Conservation (phyloP, 1,284 basidiomycete genomes). For the Moesziomyces globuligerus region DNA sequence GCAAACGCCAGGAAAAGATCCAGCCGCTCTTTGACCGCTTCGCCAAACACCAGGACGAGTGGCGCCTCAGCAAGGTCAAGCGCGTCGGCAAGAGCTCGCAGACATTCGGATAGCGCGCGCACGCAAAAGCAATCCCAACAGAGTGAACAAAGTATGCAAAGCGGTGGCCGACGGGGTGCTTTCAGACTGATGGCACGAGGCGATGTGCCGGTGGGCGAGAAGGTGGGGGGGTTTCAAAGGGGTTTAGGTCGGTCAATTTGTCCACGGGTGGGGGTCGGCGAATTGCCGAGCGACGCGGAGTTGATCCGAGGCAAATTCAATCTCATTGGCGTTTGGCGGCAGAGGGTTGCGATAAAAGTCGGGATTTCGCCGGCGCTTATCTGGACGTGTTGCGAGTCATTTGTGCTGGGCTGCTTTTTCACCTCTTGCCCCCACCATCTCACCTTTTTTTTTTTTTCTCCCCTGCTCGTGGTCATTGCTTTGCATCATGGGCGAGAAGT, state of each 20-base stretch:
- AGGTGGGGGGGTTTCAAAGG: not conserved
- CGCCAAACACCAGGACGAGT: conserved; percentile 56
- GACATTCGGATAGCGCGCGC: conserved; percentile 43
- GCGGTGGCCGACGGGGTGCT: no score
- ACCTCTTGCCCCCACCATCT: not conserved
- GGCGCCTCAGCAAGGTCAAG: conserved; percentile 49
- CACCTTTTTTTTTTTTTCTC: not conserved
- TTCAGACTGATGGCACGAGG: no score
- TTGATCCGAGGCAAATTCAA: conserved; percentile 6
- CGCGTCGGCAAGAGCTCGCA: conserved; percentile 47
- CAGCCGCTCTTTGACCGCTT: conserved; percentile 77
- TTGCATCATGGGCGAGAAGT: not conserved
- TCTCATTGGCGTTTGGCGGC: not conserved
- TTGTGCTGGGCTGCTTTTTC: not conserved
- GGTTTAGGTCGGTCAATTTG: no score
- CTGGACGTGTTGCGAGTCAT: no score
- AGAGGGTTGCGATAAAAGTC: not conserved
- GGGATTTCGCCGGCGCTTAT: not conserved
- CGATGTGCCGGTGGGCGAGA: not conserved
- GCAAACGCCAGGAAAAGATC: conserved; percentile 97
- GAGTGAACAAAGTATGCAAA: not conserved
- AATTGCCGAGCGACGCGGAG: no score
- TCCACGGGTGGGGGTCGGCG: no score
- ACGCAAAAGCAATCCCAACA: no score
- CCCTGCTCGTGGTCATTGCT: not conserved